These are phyloP conservation scores for Neurospora tetraspora DNA, from an alignment of 495 filamentous ascomycete genomes.

Conservation along the genomic window DNA sequence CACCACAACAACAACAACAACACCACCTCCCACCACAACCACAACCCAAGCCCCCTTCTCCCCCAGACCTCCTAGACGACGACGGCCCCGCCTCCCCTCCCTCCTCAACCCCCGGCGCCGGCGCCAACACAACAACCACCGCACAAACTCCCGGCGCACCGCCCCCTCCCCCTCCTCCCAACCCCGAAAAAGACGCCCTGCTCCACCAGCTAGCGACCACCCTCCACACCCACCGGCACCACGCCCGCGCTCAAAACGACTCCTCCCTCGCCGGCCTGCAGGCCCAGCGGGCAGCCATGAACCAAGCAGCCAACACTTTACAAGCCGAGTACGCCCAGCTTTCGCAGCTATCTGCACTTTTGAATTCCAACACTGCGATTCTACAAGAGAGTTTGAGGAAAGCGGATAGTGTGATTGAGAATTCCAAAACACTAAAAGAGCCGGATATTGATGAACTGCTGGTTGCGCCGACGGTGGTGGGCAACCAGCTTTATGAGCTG, in stretches of 20 bases:
- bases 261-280: slow-evolving; percentile 62
- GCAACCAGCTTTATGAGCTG: slow-evolving; percentile 79
- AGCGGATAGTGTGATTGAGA: slow-evolving; percentile 69
- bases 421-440: slow-evolving; percentile 41
- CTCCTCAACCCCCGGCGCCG: slow-evolving; percentile 41
- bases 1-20: background rate
- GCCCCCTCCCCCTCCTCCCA: slow-evolving; percentile 68
- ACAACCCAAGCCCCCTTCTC: slow-evolving; percentile 41
- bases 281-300: slow-evolving; percentile 72
- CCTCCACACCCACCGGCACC: slow-evolving; percentile 54
- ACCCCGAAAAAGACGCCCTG: slow-evolving; percentile 90
- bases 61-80: slow-evolving; percentile 57
- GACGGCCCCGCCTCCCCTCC: slow-evolving; percentile 59
- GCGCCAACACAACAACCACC: slow-evolving; percentile 21
- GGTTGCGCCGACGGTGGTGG: slow-evolving; percentile 88
- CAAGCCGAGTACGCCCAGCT: slow-evolving; percentile 64
- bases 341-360: slow-evolving; percentile 52
- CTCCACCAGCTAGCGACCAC: slow-evolving; percentile 64
- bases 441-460: slow-evolving; percentile 74
- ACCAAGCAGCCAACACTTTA: slow-evolving; percentile 51
- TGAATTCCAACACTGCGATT: slow-evolving; percentile 67
- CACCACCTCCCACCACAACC: background rate
- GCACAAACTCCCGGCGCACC: slow-evolving; percentile 32
- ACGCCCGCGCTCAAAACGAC: slow-evolving; percentile 53
- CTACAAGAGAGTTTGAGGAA: slow-evolving; percentile 65